These are phyloP conservation scores for Glycyrrhiza uralensis DNA, from an alignment of 306 rosid species.

Conservation along the genomic window DNA sequence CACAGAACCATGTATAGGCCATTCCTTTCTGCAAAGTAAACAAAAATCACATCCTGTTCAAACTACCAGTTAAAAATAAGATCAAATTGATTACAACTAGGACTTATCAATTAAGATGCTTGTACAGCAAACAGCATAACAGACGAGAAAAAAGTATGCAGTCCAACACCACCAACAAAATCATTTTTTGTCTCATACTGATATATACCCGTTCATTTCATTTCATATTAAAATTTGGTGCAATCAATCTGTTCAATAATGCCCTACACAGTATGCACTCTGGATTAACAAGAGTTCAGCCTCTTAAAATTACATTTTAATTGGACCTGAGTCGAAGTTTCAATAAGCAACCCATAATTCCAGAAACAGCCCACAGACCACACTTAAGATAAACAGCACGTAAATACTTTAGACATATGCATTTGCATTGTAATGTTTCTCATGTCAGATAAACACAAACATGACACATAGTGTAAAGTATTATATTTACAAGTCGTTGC, in stretches of 20 bases:
- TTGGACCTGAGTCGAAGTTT: background rate
- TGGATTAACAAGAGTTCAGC: background rate
- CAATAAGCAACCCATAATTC: conserved; percentile 5
- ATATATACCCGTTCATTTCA: background rate
- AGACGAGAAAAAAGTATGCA: background rate
- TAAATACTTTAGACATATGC: background rate
- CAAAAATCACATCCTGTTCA: conserved; percentile 17
- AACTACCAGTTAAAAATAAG: background rate
- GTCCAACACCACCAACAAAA: background rate
- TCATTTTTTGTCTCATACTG: background rate
- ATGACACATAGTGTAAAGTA: background rate
- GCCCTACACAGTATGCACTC: background rate
- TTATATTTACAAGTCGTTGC: background rate
- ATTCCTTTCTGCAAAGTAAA: conserved; percentile 62
- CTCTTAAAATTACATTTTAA: conserved; percentile 13
- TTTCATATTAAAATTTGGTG: background rate
- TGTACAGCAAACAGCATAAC: background rate
- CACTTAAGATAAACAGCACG: background rate
- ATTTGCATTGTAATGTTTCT: background rate
- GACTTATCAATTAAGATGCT: background rate
- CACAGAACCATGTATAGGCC: conserved; percentile 51
- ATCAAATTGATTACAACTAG: background rate
- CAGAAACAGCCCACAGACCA: conserved; percentile 9
- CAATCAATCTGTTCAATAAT: conserved; percentile 2
- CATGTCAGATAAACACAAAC: background rate